Conservation (phyloP, 148 eudicot genomes). For the Bassia scoparia region DNA sequence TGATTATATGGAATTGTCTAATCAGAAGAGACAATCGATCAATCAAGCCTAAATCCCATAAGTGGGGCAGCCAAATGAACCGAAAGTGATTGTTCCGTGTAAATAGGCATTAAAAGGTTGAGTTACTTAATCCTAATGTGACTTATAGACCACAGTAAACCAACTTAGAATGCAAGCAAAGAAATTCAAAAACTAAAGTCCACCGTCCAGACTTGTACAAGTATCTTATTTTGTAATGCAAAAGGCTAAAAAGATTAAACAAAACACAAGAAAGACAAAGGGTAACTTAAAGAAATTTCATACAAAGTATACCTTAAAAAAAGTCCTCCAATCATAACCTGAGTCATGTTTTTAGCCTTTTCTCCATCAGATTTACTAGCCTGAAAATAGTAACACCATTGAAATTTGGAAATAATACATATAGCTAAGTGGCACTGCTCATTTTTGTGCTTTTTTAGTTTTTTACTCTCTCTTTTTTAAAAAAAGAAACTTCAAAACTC, state of each 20-base stretch:
- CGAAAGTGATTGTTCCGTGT: too few relatives aligned
- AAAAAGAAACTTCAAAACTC: too few relatives aligned
- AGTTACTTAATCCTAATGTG: not conserved
- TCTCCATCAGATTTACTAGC: slow-evolving; percentile 83
- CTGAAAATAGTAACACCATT: slow-evolving; percentile 39
- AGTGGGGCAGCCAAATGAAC: too few relatives aligned
- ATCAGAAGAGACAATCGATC: too few relatives aligned
- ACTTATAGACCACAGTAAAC: slow-evolving; percentile 2
- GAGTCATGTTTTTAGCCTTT: slow-evolving; percentile 55
- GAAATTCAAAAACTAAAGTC: not conserved
- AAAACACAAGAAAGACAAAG: not conserved
- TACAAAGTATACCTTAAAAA: slow-evolving; percentile 59
- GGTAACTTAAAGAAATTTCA: not conserved
- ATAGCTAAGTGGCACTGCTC: not conserved
- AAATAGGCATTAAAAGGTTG: not conserved
- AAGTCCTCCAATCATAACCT: slow-evolving; percentile 71
- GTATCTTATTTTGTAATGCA: not conserved
- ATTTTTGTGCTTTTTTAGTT: too few relatives aligned
- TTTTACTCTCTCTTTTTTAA: too few relatives aligned
- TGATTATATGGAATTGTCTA: too few relatives aligned
- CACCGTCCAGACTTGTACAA: too few relatives aligned
- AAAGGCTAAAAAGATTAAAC: not conserved
- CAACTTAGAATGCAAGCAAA: not conserved
- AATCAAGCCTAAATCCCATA: too few relatives aligned
- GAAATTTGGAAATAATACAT: not conserved